phyloP scores from a whole-genome alignment of 805 yeast species.

The Wickerhamomyces strasburgensis region DNA sequence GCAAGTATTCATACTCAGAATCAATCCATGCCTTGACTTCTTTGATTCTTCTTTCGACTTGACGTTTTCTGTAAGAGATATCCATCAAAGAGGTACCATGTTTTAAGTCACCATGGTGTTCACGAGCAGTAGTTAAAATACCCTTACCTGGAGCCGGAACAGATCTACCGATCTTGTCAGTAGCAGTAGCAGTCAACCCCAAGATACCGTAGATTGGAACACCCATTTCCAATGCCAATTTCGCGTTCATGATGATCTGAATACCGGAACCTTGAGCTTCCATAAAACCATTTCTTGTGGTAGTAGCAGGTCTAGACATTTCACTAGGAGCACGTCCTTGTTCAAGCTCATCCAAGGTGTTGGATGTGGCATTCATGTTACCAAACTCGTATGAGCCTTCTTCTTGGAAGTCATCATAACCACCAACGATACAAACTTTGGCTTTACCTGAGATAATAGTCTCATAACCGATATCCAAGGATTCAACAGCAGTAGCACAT shows the following conservation, averaged over 20 bases:
- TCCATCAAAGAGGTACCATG: constrained; percentile 78
- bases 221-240: constrained; percentile 94
- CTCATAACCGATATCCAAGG: constrained; percentile 94
- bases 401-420: constrained; percentile 99
- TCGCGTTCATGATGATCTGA: constrained; percentile 93
- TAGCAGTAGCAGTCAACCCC: constrained; percentile 93
- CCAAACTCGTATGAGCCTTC: constrained; percentile 98
- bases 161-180: constrained; percentile 97
- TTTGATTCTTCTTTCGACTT: constrained; percentile 68
- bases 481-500: constrained; percentile 98
- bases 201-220: constrained; percentile 96
- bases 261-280: constrained; percentile 99
- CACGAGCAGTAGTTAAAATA: constrained; percentile 96
- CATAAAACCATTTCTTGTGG: constrained; percentile 97
- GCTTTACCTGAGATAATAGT: constrained; percentile 92
- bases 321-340: constrained; percentile 98
- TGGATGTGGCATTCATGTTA: constrained; percentile 98
- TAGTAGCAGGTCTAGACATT: constrained; percentile 98
- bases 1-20: constrained; percentile 63
- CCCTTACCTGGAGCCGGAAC: constrained; percentile 99
- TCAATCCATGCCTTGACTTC: constrained; percentile 87
- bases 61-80: constrained; percentile 90
- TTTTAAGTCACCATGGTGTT: constrained; percentile 75
- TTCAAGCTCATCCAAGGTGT: constrained; percentile 78
- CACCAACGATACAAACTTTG: constrained; percentile 95